A percentile compares a stretch with the other conserved stretches of the same genome.
These are phyloP conservation scores for Saturnispora ahearnii DNA, from an alignment of 805 yeast genomes.

Conservation along the genomic window DNA sequence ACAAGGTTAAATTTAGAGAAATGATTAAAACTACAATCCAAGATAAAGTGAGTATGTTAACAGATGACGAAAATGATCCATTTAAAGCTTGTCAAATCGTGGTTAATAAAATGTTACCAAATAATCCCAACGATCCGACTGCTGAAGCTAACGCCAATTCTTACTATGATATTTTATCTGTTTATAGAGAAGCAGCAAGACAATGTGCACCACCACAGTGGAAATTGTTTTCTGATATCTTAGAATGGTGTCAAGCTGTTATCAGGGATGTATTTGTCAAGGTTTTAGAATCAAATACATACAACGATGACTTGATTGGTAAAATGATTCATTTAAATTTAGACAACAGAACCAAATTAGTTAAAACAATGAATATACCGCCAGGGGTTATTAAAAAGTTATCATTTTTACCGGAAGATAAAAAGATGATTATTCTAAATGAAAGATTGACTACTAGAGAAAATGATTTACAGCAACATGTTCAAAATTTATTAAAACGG, in stretches of 20 bases:
- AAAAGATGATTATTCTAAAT: conserved; percentile 61
- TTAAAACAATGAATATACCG: conserved; percentile 39
- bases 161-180: conserved; percentile 70
- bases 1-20: conserved; percentile 50
- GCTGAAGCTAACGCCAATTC: conserved; percentile 37
- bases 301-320: conserved; percentile 69
- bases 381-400: conserved; percentile 41
- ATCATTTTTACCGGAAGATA: conserved; percentile 44
- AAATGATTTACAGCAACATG: conserved; percentile 25
- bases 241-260: conserved; percentile 57
- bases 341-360: conserved; percentile 48
- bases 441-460: conserved; percentile 61
- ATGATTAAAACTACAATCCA: conserved; percentile 51
- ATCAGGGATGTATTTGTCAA: conserved; percentile 55
- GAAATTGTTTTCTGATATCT: conserved; percentile 57
- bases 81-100: conserved; percentile 6
- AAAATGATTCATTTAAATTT: conserved; percentile 71
- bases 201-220: conserved; percentile 63
- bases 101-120: conserved; percentile 4
- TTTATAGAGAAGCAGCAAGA: conserved; percentile 51
- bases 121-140: conserved; percentile 4
- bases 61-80: conserved; percentile 4
- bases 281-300: conserved; percentile 38
- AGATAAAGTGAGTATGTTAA: conserved; percentile 43
- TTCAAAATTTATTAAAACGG: conserved; percentile 3